Evolutionary conservation across 176 grass and related monocot species (phyloP).

Genomic region (Aegilops bicornis): DNA sequence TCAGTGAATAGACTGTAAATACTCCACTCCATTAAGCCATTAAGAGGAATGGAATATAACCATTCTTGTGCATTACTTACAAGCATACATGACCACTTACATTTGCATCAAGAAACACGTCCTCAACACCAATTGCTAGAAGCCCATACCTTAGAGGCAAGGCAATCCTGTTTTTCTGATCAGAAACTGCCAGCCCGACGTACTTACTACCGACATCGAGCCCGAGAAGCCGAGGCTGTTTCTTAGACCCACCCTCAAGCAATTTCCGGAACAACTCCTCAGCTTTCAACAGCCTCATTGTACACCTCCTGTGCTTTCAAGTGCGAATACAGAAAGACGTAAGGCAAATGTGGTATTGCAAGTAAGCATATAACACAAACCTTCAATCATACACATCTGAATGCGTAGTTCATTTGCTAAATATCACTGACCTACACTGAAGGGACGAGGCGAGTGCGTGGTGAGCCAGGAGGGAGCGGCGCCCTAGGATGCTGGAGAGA

Average conservation of each 20-base stretch:
- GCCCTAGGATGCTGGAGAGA: neutral
- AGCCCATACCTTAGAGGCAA: constrained; percentile 61
- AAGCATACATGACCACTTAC: neutral
- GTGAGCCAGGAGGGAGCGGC: neutral
- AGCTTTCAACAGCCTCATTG: constrained; percentile 73
- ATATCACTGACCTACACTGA: neutral
- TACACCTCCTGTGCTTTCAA: neutral
- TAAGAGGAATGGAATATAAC: neutral
- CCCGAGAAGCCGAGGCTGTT: constrained; percentile 56
- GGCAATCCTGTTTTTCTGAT: constrained; percentile 56
- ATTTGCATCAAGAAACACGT: neutral
- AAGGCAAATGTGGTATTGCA: neutral
- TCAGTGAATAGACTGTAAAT: neutral
- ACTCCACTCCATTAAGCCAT: neutral
- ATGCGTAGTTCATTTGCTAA: neutral
- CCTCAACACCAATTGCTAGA: neutral
- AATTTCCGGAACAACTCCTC: constrained; percentile 64
- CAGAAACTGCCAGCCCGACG: constrained; percentile 78
- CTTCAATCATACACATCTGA: neutral
- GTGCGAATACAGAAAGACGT: neutral
- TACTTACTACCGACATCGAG: constrained; percentile 87
- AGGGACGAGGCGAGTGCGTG: neutral
- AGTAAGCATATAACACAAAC: neutral
- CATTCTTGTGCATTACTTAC: neutral
- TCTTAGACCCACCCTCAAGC: constrained; percentile 22